Base-by-base conservation (phyloP, 1,284 basidiomycete species). In the Marasmius sp. region DNA sequence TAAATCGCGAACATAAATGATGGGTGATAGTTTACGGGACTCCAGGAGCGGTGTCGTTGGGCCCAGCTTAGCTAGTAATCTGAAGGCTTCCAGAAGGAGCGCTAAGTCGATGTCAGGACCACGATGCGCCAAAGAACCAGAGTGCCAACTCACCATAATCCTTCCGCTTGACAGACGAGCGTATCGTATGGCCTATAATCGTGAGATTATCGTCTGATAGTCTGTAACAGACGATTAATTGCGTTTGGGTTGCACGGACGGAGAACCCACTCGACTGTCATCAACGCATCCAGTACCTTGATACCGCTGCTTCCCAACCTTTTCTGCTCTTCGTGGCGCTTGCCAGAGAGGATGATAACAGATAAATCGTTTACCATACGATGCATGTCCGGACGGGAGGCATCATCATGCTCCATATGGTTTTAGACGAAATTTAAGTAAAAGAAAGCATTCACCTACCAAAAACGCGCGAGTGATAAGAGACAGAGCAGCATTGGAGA, bases 1-100 rank as follows among this genome's bases (percentile, higher is more conserved):
- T 14, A 89, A 75, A 56, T 80, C 76, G 8, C 85, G 83, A 56
- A 93, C 83, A 60, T 74, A 70, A 36, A 76, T 70, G 53, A 85
- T 68, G 61, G 82, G 75, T 36, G 78, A 77, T 52, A 61, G 69
- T 58, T 14, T 71, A 60, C n/a, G 84, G 64, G 9, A 66, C 62
- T 1, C 74, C 67, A 27, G 70, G 59, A 36, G 75, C 38, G 56
- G 14, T 43, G 27, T 34, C 43, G 61, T 20, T 77, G 66, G 2
- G 70, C 70, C 1, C 77, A 70, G 48, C 22, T 18, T 18, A 43
- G 39, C 50, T 7, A 88, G 68, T 6, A 83, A 67, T n/a, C 74
- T 70, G 70, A 89, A 90, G 16, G 82, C 78, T 50, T 82, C 82
- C 14, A 77, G 72, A 52, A 85, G 70, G 20, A 81, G 64, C 57